Percentiles rank a stretch among this genome's conserved stretches.
Evolutionary conservation across 129 eudicot species (phyloP).

Genomic region (Tagetes patula): DNA sequence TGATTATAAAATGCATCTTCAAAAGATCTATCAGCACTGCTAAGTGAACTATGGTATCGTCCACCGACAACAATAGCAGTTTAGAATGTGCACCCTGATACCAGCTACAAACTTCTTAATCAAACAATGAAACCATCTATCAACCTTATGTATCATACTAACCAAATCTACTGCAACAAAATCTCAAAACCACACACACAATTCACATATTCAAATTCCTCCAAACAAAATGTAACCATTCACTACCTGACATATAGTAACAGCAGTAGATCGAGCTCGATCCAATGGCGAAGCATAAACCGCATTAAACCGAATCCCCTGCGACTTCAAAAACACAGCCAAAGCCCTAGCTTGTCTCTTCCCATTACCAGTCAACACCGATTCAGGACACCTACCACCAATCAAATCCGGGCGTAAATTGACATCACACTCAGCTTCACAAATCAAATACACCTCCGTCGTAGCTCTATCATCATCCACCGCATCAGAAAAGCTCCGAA

Average conservation of each 20-base stretch:
- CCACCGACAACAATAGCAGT: neutral
- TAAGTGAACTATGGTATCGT: neutral
- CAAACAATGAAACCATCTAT: constrained; percentile 3
- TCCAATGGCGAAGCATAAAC: constrained; percentile 89
- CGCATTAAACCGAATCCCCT: constrained; percentile 78
- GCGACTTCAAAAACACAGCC: constrained; percentile 88
- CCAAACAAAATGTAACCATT: neutral
- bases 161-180: neutral
- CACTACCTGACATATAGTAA: constrained; percentile 78
- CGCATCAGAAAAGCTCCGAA: constrained; percentile 50
- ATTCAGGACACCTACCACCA: constrained; percentile 75
- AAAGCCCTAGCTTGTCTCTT: constrained; percentile 88
- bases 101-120: too few species aligned
- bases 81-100: neutral
- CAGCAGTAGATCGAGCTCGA: constrained; percentile 82
- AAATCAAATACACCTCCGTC: constrained; percentile 75
- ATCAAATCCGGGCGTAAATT: constrained; percentile 91
- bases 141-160: neutral
- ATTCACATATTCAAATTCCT: neutral
- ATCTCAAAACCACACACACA: neutral
- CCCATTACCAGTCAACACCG: constrained; percentile 75
- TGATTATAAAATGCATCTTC: neutral
- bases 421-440: constrained; percentile 85
- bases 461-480: constrained; percentile 49
- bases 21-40: neutral